Evolutionary conservation across 176 grass and related monocot genomes (phyloP).

Genomic region (Lolium perenne): DNA sequence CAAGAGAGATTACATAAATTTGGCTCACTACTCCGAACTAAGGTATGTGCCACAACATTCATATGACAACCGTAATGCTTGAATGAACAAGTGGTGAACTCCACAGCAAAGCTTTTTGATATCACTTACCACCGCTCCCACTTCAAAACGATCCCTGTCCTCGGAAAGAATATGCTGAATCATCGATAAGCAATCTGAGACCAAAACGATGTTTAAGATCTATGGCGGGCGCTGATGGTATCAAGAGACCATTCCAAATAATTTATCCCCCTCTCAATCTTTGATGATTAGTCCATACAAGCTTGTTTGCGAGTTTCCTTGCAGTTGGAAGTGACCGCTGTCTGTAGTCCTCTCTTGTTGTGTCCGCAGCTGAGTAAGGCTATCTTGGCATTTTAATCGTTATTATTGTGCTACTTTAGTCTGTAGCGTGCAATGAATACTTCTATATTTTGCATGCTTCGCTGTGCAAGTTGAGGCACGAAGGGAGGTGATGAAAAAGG

Average conservation of each 20-base stretch:
- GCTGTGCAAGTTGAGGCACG: not conserved
- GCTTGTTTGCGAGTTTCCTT: not conserved
- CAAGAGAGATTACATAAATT: too few relatives aligned
- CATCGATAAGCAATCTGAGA: too few relatives aligned
- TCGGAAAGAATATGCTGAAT: too few relatives aligned
- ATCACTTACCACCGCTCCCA: too few relatives aligned
- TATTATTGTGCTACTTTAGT: not conserved
- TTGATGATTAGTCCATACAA: not conserved
- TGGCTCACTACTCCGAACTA: too few relatives aligned
- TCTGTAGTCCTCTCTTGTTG: not conserved
- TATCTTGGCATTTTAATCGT: too few relatives aligned
- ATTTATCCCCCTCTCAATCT: not conserved
- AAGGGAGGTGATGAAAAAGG: not conserved
- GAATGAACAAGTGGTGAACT: too few relatives aligned
- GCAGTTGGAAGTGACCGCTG: not conserved
- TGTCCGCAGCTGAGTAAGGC: not conserved
- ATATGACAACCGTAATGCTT: too few relatives aligned
- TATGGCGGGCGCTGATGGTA: too few relatives aligned
- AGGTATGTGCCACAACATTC: not conserved
- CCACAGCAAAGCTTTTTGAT: too few relatives aligned
- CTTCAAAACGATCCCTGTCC: too few relatives aligned
- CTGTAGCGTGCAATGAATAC: not conserved
- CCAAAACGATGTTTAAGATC: too few relatives aligned
- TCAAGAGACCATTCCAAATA: not conserved
- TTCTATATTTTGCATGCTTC: not conserved